Evolutionary conservation across 129 eudicot species (phyloP).

Genomic region (Escallonia herrerae): DNA sequence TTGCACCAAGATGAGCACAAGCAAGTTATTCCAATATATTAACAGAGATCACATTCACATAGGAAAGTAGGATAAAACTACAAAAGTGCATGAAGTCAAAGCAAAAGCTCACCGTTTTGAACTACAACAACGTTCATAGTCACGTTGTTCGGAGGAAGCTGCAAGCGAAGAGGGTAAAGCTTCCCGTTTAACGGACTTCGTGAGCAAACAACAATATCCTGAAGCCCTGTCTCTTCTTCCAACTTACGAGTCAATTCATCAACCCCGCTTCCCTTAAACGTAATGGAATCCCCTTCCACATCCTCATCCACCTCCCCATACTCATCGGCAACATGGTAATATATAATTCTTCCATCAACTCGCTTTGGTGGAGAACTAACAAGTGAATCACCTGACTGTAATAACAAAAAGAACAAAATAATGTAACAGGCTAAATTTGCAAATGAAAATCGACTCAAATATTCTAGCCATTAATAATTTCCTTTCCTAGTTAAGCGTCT

Average conservation of each 20-base stretch:
- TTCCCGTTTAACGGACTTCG: conserved; percentile 73
- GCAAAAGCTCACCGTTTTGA: conserved; percentile 28
- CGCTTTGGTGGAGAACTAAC: conserved; percentile 39
- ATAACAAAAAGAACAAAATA: background rate
- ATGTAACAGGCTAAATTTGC: background rate
- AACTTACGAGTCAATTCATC: conserved; percentile 55
- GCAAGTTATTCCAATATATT: too few relatives aligned
- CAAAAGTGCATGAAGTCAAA: background rate
- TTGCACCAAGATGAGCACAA: too few relatives aligned
- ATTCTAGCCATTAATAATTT: too few relatives aligned
- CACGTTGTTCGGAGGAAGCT: conserved; percentile 77
- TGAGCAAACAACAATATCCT: conserved; percentile 52
- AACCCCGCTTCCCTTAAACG: conserved; percentile 64
- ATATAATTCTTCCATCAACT: conserved; percentile 64
- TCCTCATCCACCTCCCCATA: conserved; percentile 46
- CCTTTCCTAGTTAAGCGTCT: too few relatives aligned
- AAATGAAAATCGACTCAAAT: background rate
- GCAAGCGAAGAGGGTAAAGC: conserved; percentile 71
- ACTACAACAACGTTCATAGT: conserved; percentile 79
- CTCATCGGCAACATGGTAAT: conserved; percentile 50
- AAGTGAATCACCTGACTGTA: conserved; percentile 50
- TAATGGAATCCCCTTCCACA: conserved; percentile 37
- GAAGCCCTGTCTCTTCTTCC: conserved; percentile 57
- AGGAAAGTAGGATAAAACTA: too few relatives aligned
- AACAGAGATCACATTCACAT: too few relatives aligned